Percentiles rank a stretch among this genome's conserved stretches.
These are phyloP conservation scores for Gryganskiella cystojenkinii DNA, from an alignment of 192 early-diverging fungal species.

Conservation along the genomic window DNA sequence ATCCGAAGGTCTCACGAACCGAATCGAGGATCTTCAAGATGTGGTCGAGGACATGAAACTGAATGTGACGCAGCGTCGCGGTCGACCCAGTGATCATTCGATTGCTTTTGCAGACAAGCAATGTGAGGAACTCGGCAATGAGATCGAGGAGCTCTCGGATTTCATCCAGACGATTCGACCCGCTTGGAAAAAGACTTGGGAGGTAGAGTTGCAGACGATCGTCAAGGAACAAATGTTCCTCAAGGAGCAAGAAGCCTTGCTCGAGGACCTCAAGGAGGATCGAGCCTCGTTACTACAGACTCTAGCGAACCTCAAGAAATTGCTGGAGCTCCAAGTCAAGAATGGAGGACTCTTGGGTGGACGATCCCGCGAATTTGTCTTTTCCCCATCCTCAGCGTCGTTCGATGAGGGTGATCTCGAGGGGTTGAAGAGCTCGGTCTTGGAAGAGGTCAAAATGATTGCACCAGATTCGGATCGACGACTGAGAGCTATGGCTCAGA, in stretches of 20 bases:
- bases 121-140: constrained; percentile 58
- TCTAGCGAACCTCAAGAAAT: constrained; percentile 68
- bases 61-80: constrained; percentile 76
- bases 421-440: constrained; percentile 67
- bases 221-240: constrained; percentile 83
- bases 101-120: constrained; percentile 67
- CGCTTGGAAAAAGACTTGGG: constrained; percentile 88
- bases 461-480: constrained; percentile 73
- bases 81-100: constrained; percentile 64
- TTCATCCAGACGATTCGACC: constrained; percentile 72
- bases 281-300: constrained; percentile 67
- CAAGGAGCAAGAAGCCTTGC: constrained; percentile 80
- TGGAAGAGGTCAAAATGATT: constrained; percentile 76
- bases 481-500: constrained; percentile 71
- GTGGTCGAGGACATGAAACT: constrained; percentile 78
- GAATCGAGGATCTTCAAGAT: constrained; percentile 74
- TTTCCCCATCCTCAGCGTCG: constrained; percentile 50
- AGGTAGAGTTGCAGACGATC: constrained; percentile 84
- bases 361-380: constrained; percentile 63
- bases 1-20: constrained; percentile 58
- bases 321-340: constrained; percentile 65
- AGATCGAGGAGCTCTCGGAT: constrained; percentile 62
- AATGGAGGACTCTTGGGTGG: constrained; percentile 7
- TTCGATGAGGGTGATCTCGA: constrained; percentile 73
- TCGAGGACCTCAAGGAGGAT: constrained; percentile 77